A percentile compares a stretch with the other conserved stretches of the same genome.
Conservation (phyloP, 345 rosid species). For the Eucalyptus erythrocorys region DNA sequence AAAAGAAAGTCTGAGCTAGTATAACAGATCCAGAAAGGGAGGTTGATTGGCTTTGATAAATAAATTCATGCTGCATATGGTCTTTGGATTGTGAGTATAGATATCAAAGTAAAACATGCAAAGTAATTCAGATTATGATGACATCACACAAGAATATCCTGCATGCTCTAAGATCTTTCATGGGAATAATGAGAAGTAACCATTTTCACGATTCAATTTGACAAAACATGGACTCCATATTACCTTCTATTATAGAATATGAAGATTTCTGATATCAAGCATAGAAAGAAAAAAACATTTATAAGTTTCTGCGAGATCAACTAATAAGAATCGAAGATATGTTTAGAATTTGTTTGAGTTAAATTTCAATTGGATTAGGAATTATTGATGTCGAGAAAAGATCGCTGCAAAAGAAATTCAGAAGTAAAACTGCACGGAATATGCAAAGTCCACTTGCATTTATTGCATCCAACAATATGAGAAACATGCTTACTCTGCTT, state of each 20-base stretch:
- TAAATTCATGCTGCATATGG: neutral
- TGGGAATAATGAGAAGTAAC: neutral
- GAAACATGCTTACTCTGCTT: slow-evolving; percentile 35
- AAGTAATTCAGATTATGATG: neutral
- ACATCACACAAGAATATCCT: neutral
- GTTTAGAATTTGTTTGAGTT: neutral
- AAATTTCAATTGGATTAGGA: neutral
- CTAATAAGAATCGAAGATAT: neutral
- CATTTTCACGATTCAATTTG: neutral
- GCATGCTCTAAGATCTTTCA: neutral
- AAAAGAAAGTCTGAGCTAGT: neutral
- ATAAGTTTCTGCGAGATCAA: neutral
- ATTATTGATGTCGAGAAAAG: neutral
- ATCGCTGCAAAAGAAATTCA: neutral
- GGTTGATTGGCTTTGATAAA: neutral
- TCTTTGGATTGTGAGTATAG: neutral
- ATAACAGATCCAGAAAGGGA: neutral
- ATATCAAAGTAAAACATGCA: neutral
- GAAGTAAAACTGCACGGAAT: neutral
- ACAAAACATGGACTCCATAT: neutral
- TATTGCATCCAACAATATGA: neutral
- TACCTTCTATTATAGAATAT: neutral
- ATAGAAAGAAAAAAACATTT: neutral
- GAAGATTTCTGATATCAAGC: neutral
- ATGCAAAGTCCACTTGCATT: neutral